Conservation (phyloP, 2,329 filamentous ascomycete species). For the Pseudopithomyces maydicus region DNA sequence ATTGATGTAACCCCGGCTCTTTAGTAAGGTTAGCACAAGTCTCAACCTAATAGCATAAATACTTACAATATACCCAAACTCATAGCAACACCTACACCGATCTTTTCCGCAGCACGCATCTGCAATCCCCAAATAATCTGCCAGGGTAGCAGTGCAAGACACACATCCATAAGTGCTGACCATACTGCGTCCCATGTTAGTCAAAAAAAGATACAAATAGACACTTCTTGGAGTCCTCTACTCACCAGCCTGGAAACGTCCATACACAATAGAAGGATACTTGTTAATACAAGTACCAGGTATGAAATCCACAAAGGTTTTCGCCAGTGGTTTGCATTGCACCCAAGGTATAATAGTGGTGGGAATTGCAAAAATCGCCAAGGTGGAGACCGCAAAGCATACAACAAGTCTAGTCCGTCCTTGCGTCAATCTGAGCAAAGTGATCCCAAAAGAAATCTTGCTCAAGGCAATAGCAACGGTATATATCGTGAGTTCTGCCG, state of each 20-base stretch:
- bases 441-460: slow-evolving; percentile 21
- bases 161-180: slow-evolving; percentile 19
- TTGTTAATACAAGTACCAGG: too few species aligned
- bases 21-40: not conserved
- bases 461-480: slow-evolving; percentile 17
- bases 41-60: not conserved
- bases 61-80: slow-evolving; percentile 17
- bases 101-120: slow-evolving; percentile 16
- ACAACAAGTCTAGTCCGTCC: slow-evolving; percentile 12
- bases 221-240: not conserved
- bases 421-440: slow-evolving; percentile 16
- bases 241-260: too few species aligned
- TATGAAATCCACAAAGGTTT: too few species aligned
- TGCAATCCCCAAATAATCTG: slow-evolving; percentile 14
- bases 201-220: not conserved
- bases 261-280: too few species aligned
- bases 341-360: too few species aligned
- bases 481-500: slow-evolving; percentile 13
- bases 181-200: slow-evolving; percentile 12
- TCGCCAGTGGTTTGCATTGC: too few species aligned
- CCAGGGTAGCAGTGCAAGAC: slow-evolving; percentile 15
- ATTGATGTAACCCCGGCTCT: not conserved
- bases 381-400: slow-evolving; percentile 12
- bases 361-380: too few species aligned
- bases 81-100: slow-evolving; percentile 18